Conservation (phyloP, 768 basidiomycete species). For the Mycena belliarum region DNA sequence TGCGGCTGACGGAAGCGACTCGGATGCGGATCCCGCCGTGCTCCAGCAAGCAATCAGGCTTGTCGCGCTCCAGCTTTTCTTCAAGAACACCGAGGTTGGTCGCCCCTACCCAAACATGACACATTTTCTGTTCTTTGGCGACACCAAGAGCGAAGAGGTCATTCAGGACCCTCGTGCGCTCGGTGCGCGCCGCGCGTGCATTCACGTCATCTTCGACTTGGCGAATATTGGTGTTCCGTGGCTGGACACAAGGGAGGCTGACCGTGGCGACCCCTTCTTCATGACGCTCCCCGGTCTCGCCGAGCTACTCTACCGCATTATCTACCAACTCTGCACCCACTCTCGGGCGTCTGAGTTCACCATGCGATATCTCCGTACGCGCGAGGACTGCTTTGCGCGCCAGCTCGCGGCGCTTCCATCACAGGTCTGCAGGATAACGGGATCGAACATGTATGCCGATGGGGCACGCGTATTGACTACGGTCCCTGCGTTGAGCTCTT, state of each 20-base stretch:
- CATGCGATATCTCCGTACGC: constrained; percentile 82
- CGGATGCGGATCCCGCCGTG: constrained; percentile 42
- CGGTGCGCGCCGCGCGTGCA: constrained; percentile 65
- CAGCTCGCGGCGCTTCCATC: constrained; percentile 81
- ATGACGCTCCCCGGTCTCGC: constrained; percentile 72
- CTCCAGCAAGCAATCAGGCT: constrained; percentile 72
- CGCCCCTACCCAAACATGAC: constrained; percentile 79
- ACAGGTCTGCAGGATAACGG: constrained; percentile 50
- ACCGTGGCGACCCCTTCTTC: constrained; percentile 55
- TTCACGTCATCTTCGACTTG: constrained; percentile 81
- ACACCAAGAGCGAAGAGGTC: constrained; percentile 55
- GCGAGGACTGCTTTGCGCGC: constrained; percentile 86
- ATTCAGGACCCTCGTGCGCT: constrained; percentile 81
- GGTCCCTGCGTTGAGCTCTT: constrained; percentile 66
- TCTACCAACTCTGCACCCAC: constrained; percentile 88
- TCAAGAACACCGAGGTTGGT: constrained; percentile 67
- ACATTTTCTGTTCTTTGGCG: constrained; percentile 84
- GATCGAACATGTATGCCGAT: constrained; percentile 66
- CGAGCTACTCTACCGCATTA: constrained; percentile 79
- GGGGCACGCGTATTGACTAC: constrained; percentile 70
- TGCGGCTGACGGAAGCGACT: constrained; percentile 49
- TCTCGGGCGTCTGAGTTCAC: constrained; percentile 77
- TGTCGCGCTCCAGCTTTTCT: constrained; percentile 79
- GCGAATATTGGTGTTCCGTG: constrained; percentile 73
- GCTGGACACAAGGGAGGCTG: constrained; percentile 44